These are phyloP conservation scores for Mortierella polycephala DNA, from an alignment of 371 early-diverging fungal genomes.

Conservation along the genomic window DNA sequence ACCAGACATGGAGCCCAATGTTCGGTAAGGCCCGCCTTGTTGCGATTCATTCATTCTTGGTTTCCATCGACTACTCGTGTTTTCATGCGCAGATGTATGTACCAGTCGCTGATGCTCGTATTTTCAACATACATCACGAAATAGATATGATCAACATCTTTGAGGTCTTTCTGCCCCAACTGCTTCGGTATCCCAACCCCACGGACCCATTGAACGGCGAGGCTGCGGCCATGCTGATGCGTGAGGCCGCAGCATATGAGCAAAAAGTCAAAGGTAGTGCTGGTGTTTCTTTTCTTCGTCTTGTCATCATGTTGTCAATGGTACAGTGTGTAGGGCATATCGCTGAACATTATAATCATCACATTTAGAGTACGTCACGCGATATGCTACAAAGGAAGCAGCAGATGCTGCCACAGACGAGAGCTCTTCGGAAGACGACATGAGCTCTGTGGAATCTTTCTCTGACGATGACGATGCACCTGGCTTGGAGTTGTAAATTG, in stretches of 20 bases:
- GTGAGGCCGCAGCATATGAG: conserved; percentile 94
- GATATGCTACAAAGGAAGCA: conserved; percentile 90
- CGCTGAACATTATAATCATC: background rate
- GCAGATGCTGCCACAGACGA: conserved; percentile 85
- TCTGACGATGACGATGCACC: conserved; percentile 85
- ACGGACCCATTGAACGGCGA: conserved; percentile 99
- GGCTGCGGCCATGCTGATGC: conserved; percentile 97
- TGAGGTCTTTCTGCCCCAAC: conserved; percentile 98
- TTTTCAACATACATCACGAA: background rate
- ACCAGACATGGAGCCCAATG: conserved; percentile 99
- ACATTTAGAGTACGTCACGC: conserved; percentile 80
- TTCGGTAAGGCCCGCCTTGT: conserved; percentile 78
- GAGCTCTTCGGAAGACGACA: conserved; percentile 77
- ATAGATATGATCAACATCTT: conserved; percentile 98
- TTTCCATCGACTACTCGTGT: background rate
- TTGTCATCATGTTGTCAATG: background rate
- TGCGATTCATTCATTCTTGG: background rate
- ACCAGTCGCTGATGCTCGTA: background rate
- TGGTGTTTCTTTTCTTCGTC: background rate
- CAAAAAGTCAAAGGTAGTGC: conserved; percentile 88
- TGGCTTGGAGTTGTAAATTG: conserved; percentile 75
- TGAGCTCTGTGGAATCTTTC: conserved; percentile 82
- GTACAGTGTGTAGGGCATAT: background rate
- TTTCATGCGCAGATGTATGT: background rate
- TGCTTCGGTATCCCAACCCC: conserved; percentile 98